These are phyloP conservation scores for Citrullus colocynthis DNA, from an alignment of 306 rosid genomes.

Conservation along the genomic window DNA sequence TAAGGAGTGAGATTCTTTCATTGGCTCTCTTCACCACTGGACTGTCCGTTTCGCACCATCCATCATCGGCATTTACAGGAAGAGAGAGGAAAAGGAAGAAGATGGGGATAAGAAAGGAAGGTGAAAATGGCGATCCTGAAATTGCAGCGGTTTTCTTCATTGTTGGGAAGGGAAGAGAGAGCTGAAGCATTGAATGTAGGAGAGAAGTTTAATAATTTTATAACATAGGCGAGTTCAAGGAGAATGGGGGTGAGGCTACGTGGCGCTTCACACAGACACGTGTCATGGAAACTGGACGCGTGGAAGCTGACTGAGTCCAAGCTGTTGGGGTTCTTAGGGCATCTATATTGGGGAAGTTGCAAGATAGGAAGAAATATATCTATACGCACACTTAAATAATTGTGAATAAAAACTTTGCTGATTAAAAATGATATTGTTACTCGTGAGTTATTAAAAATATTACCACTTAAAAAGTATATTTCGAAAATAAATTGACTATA, in stretches of 20 bases:
- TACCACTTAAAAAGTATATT: too few species aligned
- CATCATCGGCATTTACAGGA: constrained; percentile 14
- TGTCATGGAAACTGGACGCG: constrained; percentile 19
- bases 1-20: constrained; percentile 31
- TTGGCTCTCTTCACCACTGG: constrained; percentile 30
- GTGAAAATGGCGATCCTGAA: background rate
- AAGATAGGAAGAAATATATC: too few species aligned
- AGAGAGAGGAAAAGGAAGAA: constrained; percentile 17
- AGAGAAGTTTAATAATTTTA: background rate
- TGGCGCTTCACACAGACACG: constrained; percentile 43
- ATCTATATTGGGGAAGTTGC: background rate
- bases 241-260: constrained; percentile 13
- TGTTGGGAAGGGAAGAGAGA: background rate
- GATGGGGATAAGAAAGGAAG: background rate
- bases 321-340: background rate
- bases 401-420: too few species aligned
- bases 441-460: too few species aligned
- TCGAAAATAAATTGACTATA: too few species aligned
- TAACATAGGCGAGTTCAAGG: background rate
- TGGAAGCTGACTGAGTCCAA: constrained; percentile 25
- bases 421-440: too few species aligned
- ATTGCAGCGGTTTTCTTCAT: background rate
- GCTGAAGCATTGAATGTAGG: constrained; percentile 8
- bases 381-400: too few species aligned
- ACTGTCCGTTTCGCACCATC: constrained; percentile 8